A percentile compares a stretch with the other conserved stretches of the same genome.
These are phyloP conservation scores for Phoma sp. DNA, from an alignment of 2,329 filamentous ascomycete species.

Conservation along the genomic window DNA sequence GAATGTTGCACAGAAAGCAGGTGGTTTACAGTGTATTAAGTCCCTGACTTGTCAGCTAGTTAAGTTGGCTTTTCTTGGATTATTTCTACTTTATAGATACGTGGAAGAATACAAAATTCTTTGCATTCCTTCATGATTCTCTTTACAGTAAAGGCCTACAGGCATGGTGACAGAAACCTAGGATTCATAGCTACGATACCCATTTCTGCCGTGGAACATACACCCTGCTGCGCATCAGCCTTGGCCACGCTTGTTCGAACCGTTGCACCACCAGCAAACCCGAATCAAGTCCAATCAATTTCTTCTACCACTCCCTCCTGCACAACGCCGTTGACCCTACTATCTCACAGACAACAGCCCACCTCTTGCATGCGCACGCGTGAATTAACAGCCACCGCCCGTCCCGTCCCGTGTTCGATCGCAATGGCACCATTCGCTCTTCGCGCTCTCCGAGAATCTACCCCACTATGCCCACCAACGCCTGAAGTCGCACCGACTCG, in stretches of 20 bases:
- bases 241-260: slow-evolving; percentile 6
- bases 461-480: slow-evolving; percentile 4
- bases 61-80: no score
- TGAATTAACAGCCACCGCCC: slow-evolving; percentile 3
- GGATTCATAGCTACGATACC: no score
- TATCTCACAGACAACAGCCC: neutral
- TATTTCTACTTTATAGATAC: no score
- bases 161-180: no score
- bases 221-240: neutral
- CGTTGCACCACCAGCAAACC: neutral
- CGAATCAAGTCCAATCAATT: neutral
- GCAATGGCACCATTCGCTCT: slow-evolving; percentile 7
- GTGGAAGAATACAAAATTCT: no score
- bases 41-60: no score
- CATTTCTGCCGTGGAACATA: no score
- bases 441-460: slow-evolving; percentile 10
- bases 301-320: neutral
- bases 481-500: slow-evolving; percentile 9
- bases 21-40: no score
- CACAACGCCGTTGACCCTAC: neutral
- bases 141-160: no score
- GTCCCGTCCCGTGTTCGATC: slow-evolving; percentile 12
- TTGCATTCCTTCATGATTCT: no score
- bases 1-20: no score
- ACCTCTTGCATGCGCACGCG: slow-evolving; percentile 5